Evolutionary conservation across 2,329 filamentous ascomycete genomes (phyloP), one percentile per base, ranked within the genome.

Genomic region (Trichoderma afroharzianum): DNA sequence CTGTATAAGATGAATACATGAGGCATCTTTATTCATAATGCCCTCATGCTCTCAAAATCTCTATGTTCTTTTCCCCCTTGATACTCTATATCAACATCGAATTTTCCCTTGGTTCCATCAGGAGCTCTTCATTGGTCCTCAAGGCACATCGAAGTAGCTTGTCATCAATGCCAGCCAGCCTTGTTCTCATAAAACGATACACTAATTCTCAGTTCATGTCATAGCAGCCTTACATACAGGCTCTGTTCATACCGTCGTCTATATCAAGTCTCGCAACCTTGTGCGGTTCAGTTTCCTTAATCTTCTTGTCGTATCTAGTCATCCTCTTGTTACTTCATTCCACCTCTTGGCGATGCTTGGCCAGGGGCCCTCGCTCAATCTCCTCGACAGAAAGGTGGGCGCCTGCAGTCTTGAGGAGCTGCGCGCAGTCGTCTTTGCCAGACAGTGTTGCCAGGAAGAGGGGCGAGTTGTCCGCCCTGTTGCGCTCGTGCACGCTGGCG

Each of bases 401-500:
- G 1, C 90, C 90, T 0, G 88, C 88, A 53, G 88, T 85, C 71
- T 82, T 84, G 58, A 92, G 79, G 71, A 92, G 77, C 64, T 81
- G 79, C 0, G 88, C 87, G 70, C 85, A 86, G 70, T 85, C 86
- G 5, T 81, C 80, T 63, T 87, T 87, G 3, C 88, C 88, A 50
- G 85, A 85, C 78, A 89, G 84, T 74, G 86, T 85, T 6, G 90
- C 90, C 14, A 92, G 82, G 77, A 88, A 91, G 14, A 92, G 82
- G 11, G 90, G 88, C 4, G 90, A 91, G 78, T 91, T 90, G 75
- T 90, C 87, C 11, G 88, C 90, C 62, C 85, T 82, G 79, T 92
- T 92, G 55, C 90, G 82, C 55, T 86, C 85, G 78, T 92, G 90
- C 6, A 92, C 90, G 76, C 89, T 90, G n/a, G 88, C 89, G 8